These are phyloP conservation scores for Trypanosoma grayi DNA, from an alignment of 208 protist genomes.

Conservation along the genomic window DNA sequence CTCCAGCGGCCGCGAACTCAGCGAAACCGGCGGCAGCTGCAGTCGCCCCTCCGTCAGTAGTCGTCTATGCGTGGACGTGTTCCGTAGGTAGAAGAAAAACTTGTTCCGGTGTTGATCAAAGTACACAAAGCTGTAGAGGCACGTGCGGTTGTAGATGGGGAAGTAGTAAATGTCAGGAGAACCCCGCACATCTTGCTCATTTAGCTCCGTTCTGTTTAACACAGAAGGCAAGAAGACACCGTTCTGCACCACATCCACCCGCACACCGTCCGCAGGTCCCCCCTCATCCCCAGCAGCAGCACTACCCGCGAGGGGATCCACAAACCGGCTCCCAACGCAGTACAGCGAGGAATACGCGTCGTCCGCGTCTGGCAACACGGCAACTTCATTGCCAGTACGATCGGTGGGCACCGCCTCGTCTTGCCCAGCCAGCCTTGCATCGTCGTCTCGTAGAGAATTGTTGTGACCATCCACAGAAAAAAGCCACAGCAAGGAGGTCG, in stretches of 20 bases:
- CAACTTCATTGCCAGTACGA: not conserved
- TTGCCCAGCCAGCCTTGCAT: not conserved
- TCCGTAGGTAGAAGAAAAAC: constrained; percentile 18
- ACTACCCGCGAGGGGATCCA: not conserved
- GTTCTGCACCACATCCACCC: constrained; percentile 12
- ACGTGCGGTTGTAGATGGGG: constrained; percentile 24
- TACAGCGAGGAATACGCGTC: constrained; percentile 18
- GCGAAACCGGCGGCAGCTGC: constrained; percentile 9
- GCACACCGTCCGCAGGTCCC: not conserved
- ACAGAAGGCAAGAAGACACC: not conserved
- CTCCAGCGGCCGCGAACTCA: constrained; percentile 19
- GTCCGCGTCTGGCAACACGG: not conserved
- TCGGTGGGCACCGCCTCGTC: not conserved
- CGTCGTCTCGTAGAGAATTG: not conserved
- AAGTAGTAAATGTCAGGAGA: constrained; percentile 9
- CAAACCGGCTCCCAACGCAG: constrained; percentile 8
- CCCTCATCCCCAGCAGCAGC: no score
- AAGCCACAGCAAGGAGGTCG: not conserved
- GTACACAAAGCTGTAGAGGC: constrained; percentile 19
- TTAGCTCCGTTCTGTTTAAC: not conserved
- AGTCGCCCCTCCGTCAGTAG: constrained; percentile 4
- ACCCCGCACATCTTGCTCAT: not conserved
- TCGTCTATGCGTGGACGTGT: constrained; percentile 6
- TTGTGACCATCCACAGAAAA: not conserved
- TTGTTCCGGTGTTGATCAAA: constrained; percentile 12